Evolutionary conservation across 2,329 filamentous ascomycete genomes (phyloP).

Genomic region (Simplicillium sp.): DNA sequence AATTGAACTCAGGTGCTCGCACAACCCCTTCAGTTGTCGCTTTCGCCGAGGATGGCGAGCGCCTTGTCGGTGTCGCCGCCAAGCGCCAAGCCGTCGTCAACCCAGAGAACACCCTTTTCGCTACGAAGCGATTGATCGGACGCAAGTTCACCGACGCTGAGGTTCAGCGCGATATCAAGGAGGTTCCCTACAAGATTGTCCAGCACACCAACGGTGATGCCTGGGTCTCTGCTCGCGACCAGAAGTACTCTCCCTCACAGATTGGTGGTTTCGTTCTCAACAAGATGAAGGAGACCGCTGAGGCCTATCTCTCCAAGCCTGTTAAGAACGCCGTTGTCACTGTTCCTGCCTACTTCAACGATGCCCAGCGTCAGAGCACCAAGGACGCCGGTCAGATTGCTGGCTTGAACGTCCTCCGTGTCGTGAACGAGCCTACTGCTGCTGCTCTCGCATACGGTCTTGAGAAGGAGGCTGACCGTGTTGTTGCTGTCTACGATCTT

Average conservation of each 20-base stretch:
- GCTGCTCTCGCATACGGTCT: conserved; percentile 93
- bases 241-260: conserved; percentile 98
- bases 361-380: conserved; percentile 93
- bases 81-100: conserved; percentile 98
- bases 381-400: conserved; percentile 97
- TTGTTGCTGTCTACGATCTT: conserved; percentile 87
- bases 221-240: conserved; percentile 85
- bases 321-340: conserved; percentile 96
- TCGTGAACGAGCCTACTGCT: conserved; percentile 95
- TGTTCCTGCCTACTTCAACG: conserved; percentile 97
- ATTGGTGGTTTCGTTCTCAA: conserved; percentile 92
- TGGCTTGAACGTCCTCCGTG: conserved; percentile 91
- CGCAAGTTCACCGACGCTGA: conserved; percentile 91
- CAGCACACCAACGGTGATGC: conserved; percentile 95
- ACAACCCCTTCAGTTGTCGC: conserved; percentile 16
- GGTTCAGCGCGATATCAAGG: conserved; percentile 93
- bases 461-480: conserved; percentile 83
- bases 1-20: conserved; percentile 20
- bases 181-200: conserved; percentile 97
- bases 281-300: conserved; percentile 99
- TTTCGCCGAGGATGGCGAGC: conserved; percentile 70
- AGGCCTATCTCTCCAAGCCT: conserved; percentile 81
- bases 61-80: conserved; percentile 90
- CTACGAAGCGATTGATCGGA: conserved; percentile 97
- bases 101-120: conserved; percentile 96